Base-by-base conservation (phyloP, 768 basidiomycete species). In the Xerocomus brunneocitrinus region DNA sequence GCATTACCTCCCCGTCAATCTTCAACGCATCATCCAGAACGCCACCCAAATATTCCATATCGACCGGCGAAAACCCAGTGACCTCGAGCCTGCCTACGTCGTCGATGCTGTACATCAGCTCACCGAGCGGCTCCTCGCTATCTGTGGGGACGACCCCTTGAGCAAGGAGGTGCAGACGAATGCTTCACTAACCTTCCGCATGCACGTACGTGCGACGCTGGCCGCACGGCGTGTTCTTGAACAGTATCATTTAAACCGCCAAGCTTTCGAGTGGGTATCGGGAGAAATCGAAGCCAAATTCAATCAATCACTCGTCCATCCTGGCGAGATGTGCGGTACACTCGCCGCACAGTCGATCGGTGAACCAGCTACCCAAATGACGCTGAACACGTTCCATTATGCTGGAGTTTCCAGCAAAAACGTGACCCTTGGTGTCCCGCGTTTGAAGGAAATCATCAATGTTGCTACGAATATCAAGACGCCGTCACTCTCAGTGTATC, bases 401-500 rank as follows among this genome's bases (percentile, higher is more conserved):
- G 97, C 97, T 56, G 97, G 97, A 86, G 97, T 99, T 25, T 95
- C 97, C n/a, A 93, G 90, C 66, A 98, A 98, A 75, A 98, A 97
- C 73, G 97, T 99, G 47, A 99, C 97, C 0, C 91, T 98, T 54
- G 97, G 97, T 85, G 97, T 99, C 2, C 97, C 97, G 2, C 95
- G 97, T 71, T 71, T 99, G 58, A 98, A 98, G 76, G 97, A 98
- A 73, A 98, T 98, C 62, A 98, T 99, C 75, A 99, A 99, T 65
- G 95, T 98, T 54, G 97, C 97, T 0, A 90, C 88, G 19, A 95
- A 98, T 67, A 97, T 98, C 80, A 97, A 98, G 74, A 99, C 97
- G 0, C 97, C 97, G 0, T 95, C 93, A 0, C 79, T 97, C n/a
- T 87, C 85, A 25, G 92, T 99, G 41, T 95, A 92, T 69, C 80